Evolutionary conservation across 768 basidiomycete species (phyloP), one percentile per base, ranked within the genome.

Genomic region (Rhodotorula paludigena): DNA sequence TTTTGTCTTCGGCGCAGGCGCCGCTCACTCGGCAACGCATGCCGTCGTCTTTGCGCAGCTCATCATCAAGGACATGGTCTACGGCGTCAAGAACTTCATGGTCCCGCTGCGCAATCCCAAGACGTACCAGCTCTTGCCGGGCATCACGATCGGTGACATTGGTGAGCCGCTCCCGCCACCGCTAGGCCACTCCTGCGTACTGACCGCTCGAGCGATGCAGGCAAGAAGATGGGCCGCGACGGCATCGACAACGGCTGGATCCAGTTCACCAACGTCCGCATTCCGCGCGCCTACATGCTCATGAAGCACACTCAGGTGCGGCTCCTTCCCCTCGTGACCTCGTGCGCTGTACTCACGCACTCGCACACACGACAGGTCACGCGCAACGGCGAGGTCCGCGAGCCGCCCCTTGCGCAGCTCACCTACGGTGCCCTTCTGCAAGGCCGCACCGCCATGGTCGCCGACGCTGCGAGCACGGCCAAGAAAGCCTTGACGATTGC

Each of bases 261-360:
- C 48, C 68, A 78, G 65, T 81, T 81, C 76, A 80, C 80, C 39
- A 77, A 79, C 63, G 81, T 81, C 57, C 76, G 79, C 35, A 77
- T 81, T 15, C 80, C 81, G 16, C 76, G 81, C 56, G 77, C 70
- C 18, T 74, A 77, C 73, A 80, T 81, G 80, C 77, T 81, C 69
- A 81, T 81, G 80, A 81, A 81, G 75, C 79, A 81, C 69, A 79
- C 79, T 36, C 80, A 81, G 66, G 79, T 80, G 20, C n/a, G n/a
- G n/a, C n/a, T n/a, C n/a, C n/a, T n/a, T n/a, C n/a, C n/a, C n/a
- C n/a, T n/a, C n/a, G n/a, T n/a, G n/a, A n/a, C n/a, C n/a, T n/a
- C n/a, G n/a, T n/a, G n/a, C n/a, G n/a, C n/a, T n/a, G n/a, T n/a
- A n/a, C n/a, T n/a, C n/a, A n/a, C n/a, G n/a, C n/a, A n/a, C n/a